Evolutionary conservation across 768 basidiomycete genomes (phyloP), one percentile per base, ranked within the genome.

Genomic region (Panaeolus papilionaceus): DNA sequence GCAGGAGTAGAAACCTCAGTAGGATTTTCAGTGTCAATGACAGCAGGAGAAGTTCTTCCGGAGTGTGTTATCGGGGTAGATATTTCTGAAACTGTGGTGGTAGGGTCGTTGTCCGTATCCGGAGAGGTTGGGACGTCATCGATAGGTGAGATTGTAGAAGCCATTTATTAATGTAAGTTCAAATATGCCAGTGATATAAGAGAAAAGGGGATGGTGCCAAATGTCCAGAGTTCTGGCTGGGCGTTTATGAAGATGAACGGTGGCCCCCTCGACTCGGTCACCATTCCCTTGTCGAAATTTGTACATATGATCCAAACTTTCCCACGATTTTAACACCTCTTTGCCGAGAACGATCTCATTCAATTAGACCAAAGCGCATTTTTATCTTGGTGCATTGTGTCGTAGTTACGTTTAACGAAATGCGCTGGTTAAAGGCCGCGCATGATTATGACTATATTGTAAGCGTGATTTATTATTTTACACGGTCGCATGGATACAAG

Each of bases 41-140:
- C 65, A 39, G 66, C 68, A 28, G 80, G 79, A 20, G 78, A 81
- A 16, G 77, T 78, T 47, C 76, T 75, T 40, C 76, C 77, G 20
- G 81, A 79, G 26, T 72, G 72, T 63, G 76, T 72, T 51, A 75
- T 65, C 20, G 77, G 78, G 38, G 76, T 77, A 49, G 71, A 71
- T 65, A 74, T 40, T 58, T 77, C 77, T 38, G 74, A 74, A 45
- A 68, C 62, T 33, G 66, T 69, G 51, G 66, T 69, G 51, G 65
- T 70, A 49, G 64, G 64, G 45, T 68, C 64, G 42, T 68, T 70
- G 64, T 75, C 76, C 39, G 74, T 70, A 42, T 72, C 74, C 54
- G 73, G 74, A 64, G 73, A 74, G 26, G 74, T 72, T 2, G 71
- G 71, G 0, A 64, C 49, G 49, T 73, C 72, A 40, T 69, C 64